Evolutionary conservation across 257 asterid genomes (phyloP), one percentile per base, ranked within the genome.

Genomic region (Voacanga thouarsii): DNA sequence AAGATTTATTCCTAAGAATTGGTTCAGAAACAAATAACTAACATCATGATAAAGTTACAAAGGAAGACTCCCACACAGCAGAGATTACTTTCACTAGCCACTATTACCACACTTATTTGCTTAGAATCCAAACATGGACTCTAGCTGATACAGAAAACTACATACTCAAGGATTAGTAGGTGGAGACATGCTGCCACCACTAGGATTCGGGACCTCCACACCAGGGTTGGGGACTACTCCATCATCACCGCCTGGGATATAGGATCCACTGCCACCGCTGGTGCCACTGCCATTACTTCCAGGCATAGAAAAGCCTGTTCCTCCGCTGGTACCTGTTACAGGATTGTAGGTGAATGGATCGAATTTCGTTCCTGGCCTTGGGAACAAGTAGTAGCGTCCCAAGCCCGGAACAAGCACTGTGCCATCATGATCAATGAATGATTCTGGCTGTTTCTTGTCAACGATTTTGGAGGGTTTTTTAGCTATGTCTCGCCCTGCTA

Each of bases 231-330:
- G 97, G 72, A 88, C 45, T 6, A 59, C 39, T 0, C 92, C 89
- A 68, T 92, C 94, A 37, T 92, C 96, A 11, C 92, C 92, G 0
- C 97, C 97, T 0, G 96, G 97, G 79, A 92, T 28, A 47, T 84
- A 80, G 79, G 74, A 72, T 41, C 33, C 70, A 23, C 76, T 37
- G 55, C 72, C 65, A 49, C 74, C 28, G 0, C 75, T 63, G 4
- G 82, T 82, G 21, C 77, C 74, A 2, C 86, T 41, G 24, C 84
- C 82, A 6, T 87, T 86, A 3, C 66, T 3, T 28, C 86, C 87
- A 0, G 92, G 92, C 47, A 80, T 28, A 28, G 83, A 30, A 63
- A 77, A 56, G 3, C 90, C 91, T 21, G 78, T 72, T 30, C 92
- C 93, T n/a, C 76, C 80, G 15, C 84, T 85, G 26, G 80, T 74